phyloP scores from a whole-genome alignment of 1,284 basidiomycete species.

The Naganishia sp. region DNA sequence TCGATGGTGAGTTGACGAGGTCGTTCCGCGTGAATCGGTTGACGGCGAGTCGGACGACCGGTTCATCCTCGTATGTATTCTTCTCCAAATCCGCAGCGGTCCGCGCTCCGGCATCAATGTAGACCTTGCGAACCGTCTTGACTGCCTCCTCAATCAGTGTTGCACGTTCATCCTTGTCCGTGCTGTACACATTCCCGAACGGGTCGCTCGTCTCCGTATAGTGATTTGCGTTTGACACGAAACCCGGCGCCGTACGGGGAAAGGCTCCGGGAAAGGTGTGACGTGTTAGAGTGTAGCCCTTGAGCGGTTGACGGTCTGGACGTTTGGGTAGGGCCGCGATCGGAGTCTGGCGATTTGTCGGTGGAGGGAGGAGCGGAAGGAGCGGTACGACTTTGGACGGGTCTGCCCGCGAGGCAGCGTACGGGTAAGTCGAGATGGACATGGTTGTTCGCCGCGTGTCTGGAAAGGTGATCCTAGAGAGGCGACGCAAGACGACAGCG shows the following conservation, averaged over 20 bases:
- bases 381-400: slow-evolving; percentile 16
- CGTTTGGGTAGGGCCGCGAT: slow-evolving; percentile 40
- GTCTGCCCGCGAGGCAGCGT: slow-evolving; percentile 14
- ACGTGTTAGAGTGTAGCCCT: slow-evolving; percentile 59
- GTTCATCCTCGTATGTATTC: slow-evolving; percentile 49
- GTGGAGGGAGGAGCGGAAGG: slow-evolving; percentile 30
- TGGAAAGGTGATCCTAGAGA: too few species aligned
- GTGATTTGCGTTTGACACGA: slow-evolving; percentile 35
- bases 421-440: slow-evolving; percentile 24
- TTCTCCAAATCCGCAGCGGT: slow-evolving; percentile 34
- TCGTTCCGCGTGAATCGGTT: slow-evolving; percentile 58
- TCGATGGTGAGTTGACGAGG: slow-evolving; percentile 31
- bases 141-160: slow-evolving; percentile 40
- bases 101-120: slow-evolving; percentile 26
- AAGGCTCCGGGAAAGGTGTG: slow-evolving; percentile 74
- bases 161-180: slow-evolving; percentile 45
- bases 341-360: slow-evolving; percentile 29
- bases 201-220: slow-evolving; percentile 32
- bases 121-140: slow-evolving; percentile 29
- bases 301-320: slow-evolving; percentile 40
- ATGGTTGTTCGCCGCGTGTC: not conserved
- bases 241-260: slow-evolving; percentile 57
- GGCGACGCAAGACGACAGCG: too few species aligned
- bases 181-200: slow-evolving; percentile 17
- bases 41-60: slow-evolving; percentile 58